A percentile compares a stretch with the other conserved stretches of the same genome.
These are phyloP conservation scores for Climacium dendroides DNA, from an alignment of 225 moss, liverwort and hornwort genomes.

Conservation along the genomic window DNA sequence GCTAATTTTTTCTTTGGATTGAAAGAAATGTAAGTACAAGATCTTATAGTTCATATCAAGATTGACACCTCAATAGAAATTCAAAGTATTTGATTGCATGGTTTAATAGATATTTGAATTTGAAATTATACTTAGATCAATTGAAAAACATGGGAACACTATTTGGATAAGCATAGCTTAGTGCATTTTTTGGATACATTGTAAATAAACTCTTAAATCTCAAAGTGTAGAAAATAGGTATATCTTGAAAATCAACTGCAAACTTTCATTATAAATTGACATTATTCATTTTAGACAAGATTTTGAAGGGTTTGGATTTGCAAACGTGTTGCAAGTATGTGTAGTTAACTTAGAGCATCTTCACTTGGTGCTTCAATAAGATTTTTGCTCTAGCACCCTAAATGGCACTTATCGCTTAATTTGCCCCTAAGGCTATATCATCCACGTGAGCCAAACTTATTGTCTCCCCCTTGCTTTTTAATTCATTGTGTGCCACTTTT, in stretches of 20 bases:
- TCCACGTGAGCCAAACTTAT: too few relatives aligned
- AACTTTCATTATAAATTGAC: neutral
- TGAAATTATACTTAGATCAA: neutral
- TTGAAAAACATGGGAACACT: neutral
- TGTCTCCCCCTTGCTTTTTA: too few relatives aligned
- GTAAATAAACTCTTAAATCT: neutral
- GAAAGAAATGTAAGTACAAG: neutral
- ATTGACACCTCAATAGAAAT: neutral
- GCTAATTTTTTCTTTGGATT: neutral
- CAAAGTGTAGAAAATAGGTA: too few relatives aligned
- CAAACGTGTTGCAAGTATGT: neutral
- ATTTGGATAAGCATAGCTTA: too few relatives aligned
- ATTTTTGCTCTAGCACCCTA: too few relatives aligned
- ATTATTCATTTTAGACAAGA: neutral
- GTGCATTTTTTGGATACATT: neutral
- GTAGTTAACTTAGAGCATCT: neutral
- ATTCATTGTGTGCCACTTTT: too few relatives aligned
- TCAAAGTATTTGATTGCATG: neutral
- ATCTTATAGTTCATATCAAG: neutral
- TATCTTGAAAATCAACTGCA: neutral
- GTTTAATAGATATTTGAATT: neutral
- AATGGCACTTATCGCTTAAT: too few relatives aligned
- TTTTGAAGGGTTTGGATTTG: neutral
- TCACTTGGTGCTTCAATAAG: too few relatives aligned
- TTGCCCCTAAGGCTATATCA: too few relatives aligned